A percentile compares a stretch with the other conserved stretches of the same genome.
phyloP scores from a whole-genome alignment of 371 early-diverging fungal species.

The Coemansia sp. region DNA sequence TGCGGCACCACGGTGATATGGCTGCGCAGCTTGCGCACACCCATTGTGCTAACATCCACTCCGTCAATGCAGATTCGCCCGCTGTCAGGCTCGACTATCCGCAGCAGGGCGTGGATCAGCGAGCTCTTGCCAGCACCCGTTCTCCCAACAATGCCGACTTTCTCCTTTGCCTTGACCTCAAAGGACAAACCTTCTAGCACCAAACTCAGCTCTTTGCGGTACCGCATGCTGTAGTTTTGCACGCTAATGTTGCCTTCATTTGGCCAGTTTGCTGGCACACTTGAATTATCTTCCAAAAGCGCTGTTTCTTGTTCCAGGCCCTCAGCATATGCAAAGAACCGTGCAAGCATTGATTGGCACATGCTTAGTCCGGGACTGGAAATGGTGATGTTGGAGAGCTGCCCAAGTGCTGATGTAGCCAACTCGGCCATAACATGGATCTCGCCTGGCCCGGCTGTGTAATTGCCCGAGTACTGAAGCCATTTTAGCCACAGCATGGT shows the following conservation, averaged over 20 bases:
- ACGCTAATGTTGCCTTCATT: constrained; percentile 43
- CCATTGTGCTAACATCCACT: constrained; percentile 57
- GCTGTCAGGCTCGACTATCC: constrained; percentile 57
- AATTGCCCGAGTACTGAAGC: not conserved
- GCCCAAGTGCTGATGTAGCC: not conserved
- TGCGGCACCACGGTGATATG: constrained; percentile 69
- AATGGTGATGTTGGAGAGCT: not conserved
- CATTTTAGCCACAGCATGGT: constrained; percentile 7
- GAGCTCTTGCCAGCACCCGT: constrained; percentile 67
- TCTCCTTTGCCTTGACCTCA: constrained; percentile 45
- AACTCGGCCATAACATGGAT: constrained; percentile 13
- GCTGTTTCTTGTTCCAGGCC: constrained; percentile 79
- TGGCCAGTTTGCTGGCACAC: constrained; percentile 28
- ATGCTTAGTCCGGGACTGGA: not conserved
- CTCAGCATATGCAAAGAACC: constrained; percentile 84
- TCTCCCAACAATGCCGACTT: constrained; percentile 56
- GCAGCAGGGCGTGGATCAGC: constrained; percentile 58
- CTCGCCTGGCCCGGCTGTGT: constrained; percentile 12
- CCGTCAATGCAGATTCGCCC: constrained; percentile 62
- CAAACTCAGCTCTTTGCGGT: constrained; percentile 22
- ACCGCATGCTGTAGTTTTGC: constrained; percentile 27
- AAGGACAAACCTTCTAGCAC: constrained; percentile 53
- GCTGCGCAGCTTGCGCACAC: constrained; percentile 59
- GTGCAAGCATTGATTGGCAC: constrained; percentile 22
- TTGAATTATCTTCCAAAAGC: constrained; percentile 52